Base-by-base conservation (phyloP, 495 filamentous ascomycete genomes). In the Aspergillus nidulans region DNA sequence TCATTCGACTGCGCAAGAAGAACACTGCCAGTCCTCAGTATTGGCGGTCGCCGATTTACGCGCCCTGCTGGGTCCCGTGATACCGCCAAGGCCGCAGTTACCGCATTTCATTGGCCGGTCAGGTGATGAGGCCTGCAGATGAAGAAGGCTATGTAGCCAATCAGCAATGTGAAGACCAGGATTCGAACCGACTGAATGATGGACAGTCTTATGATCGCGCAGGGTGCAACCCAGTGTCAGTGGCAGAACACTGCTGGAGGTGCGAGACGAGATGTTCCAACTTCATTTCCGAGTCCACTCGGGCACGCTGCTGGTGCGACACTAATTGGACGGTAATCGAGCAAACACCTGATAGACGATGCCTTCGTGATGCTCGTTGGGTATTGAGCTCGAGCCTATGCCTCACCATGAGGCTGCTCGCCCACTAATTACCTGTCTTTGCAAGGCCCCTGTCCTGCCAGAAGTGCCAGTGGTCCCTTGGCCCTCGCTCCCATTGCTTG, bases 301-400 rank as follows among this genome's bases (percentile, higher is more conserved):
- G 25, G 18, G 24, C 38, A 38, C 45, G 50, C 55, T 54, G 49
- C 48, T 53, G 49, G 56, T 58, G 53, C 56, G 44, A 56, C 56
- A n/a, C n/a, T n/a, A 52, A 49, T 49, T 49, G 46, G 46, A 49
- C 46, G 20, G 47, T 32, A 39, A 39, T 21, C 47, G 24, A 18
- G 18, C 46, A 23, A 36, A 20, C 10, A 25, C 47, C 7, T 55
- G 61, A 55, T 34, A 12, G 19, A 34, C 30, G 15, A 56, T 44
- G 56, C 57, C 56, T 62, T 63, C 63, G 64, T 63, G 61, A 65
- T 62, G 65, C 67, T 70, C 66, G 69, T 73, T 74, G 71, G 69
- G 36, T 39, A 39, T 39, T 39, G 5, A 39, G 3, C 15, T 16
- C 30, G 10, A 34, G 30, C 44, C 47, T 13, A 54, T 55, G 57